Percentiles rank a stretch among this genome's conserved stretches.
These are phyloP conservation scores for Cystobasidium tubakii DNA, from an alignment of 768 basidiomycete species.

Conservation along the genomic window DNA sequence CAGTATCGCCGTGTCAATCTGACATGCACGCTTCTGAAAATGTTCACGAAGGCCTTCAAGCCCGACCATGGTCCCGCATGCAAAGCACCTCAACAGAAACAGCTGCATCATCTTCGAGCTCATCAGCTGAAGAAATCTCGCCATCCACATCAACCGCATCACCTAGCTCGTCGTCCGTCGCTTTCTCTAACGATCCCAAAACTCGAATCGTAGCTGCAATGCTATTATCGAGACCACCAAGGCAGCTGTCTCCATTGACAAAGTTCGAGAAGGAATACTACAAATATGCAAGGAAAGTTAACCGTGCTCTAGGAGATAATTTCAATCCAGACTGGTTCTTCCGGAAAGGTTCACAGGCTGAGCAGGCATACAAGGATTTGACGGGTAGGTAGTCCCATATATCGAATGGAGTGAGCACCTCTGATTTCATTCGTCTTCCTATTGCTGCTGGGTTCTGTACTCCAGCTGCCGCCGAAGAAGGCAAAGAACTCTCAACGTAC, in stretches of 20 bases:
- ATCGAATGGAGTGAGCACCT: background rate
- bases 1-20: background rate
- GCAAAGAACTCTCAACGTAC: conserved; percentile 51
- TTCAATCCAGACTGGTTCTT: conserved; percentile 43
- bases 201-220: conserved; percentile 44
- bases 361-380: conserved; percentile 47
- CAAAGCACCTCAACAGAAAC: conserved; percentile 1
- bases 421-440: too few relatives aligned
- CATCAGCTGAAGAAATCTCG: background rate
- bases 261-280: conserved; percentile 45
- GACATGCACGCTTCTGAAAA: background rate
- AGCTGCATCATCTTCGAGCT: background rate
- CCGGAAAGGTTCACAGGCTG: conserved; percentile 46
- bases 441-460: too few relatives aligned
- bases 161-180: background rate
- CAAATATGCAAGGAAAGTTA: conserved; percentile 42
- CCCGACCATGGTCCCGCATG: background rate
- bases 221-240: conserved; percentile 43
- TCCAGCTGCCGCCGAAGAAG: conserved; percentile 54
- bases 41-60: background rate
- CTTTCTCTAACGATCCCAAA: conserved; percentile 2
- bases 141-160: background rate
- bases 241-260: conserved; percentile 35
- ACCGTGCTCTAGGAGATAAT: conserved; percentile 42
- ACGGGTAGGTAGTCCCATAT: conserved; percentile 39